These are phyloP conservation scores for Fusarium xylarioides DNA, from an alignment of 2,329 filamentous ascomycete genomes.

Conservation along the genomic window DNA sequence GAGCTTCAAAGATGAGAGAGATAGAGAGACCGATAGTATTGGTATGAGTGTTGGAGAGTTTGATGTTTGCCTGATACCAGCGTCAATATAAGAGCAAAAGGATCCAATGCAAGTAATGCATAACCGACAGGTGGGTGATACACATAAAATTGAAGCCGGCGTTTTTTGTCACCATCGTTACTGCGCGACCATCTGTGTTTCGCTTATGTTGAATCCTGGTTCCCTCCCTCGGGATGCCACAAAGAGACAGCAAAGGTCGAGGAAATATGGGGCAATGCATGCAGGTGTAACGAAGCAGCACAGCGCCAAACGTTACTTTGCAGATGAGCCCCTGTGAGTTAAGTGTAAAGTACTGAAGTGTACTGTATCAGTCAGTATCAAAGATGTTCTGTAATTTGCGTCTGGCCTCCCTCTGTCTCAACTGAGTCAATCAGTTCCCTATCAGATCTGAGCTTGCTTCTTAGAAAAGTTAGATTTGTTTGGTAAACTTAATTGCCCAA, in stretches of 20 bases:
- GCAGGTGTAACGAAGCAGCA: conserved; percentile 34
- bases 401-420: conserved; percentile 1
- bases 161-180: not conserved
- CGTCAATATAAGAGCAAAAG: not conserved
- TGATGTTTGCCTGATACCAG: not conserved
- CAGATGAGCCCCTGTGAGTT: conserved; percentile 17
- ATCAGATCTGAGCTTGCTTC: not conserved
- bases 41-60: not conserved
- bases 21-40: not conserved
- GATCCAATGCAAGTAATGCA: not conserved
- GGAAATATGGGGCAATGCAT: conserved; percentile 18
- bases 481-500: not conserved
- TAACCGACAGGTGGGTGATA: not conserved
- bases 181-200: conserved; percentile 17
- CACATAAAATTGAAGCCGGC: conserved; percentile 8
- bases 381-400: not conserved
- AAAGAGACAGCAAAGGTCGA: conserved; percentile 18
- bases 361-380: not conserved
- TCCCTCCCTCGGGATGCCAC: conserved; percentile 30
- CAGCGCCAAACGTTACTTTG: conserved; percentile 31
- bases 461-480: not conserved
- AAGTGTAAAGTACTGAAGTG: not conserved
- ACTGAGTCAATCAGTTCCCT: conserved; percentile 8
- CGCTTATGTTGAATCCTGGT: conserved; percentile 22
- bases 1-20: not conserved